Base-by-base conservation (phyloP, 73 alveolate genomes). In the Stentor coeruleus region DNA sequence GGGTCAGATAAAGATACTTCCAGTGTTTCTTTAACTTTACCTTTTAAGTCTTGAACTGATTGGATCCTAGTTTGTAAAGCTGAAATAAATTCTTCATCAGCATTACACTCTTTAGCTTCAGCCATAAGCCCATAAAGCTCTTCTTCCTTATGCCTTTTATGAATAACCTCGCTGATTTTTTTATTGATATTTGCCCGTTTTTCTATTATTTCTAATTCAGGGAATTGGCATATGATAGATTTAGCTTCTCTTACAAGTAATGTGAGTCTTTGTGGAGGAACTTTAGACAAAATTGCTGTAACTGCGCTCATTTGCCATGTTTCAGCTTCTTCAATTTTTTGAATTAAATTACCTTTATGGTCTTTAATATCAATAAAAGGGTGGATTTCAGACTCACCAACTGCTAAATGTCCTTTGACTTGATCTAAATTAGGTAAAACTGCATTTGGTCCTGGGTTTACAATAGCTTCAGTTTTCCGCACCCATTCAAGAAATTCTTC, bases 11-110 rank as follows among this genome's bases (percentile, higher is more conserved):
- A 66, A 31, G 40, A 20, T 15, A 26, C 39, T 33, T 66, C 79
- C 11, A 66, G 39, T 0, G 79, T 26, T 26, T 33, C 36, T 31
- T 66, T 66, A 31, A 66, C 79, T 66, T 66, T 66, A 14, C 49
- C 39, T 66, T 66, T 66, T 26, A 66, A 33, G n/a, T 66, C 79
- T 33, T 33, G 36, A 11, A 31, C 79, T 20, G 26, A 26, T 15
- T 66, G 42, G n/a, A 66, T 20, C 33, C 37, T 66, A 20, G 11
- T 26, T 26, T 66, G 39, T 26, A 66, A 26, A 66, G 79, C 79
- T 66, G 14, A 26, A 66, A 66, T 66, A 66, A 66, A 66, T 40
- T 66, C 79, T 20, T 66, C 79, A 66, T 66, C 79, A 66, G 79
- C 79, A 28, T 40, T 40, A 31, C 14, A 33, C 33, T 66, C 37